Evolutionary conservation across 1,139 yeast genomes (phyloP), one percentile per base, ranked within the genome.

Genomic region (Pichia cactophila): DNA sequence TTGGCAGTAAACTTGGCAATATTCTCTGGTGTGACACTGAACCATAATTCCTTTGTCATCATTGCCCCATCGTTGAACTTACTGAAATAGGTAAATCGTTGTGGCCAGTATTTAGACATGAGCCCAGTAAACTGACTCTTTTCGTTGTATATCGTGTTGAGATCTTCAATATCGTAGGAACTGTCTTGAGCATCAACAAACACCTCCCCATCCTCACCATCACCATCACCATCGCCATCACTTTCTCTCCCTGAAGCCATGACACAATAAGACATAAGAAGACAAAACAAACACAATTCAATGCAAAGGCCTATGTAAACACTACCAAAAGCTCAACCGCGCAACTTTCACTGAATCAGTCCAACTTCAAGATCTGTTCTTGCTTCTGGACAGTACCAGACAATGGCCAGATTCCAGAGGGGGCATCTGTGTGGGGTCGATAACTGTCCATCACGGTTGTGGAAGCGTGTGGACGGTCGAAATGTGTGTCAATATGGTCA

Each of bases 341-440:
- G 23, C 23, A 23, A 23, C 23, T 23, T 23, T 23, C 23, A 23
- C 23, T 23, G 2, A 23, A 23, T 23, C 23, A 23, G 23, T 23
- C 5, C 23, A 23, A 23, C 23, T 23, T 23, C 23, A 23, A 23
- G 23, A 23, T 23, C 23, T 23, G 5, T 23, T 23, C 23, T 23
- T 5, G 23, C 23, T 23, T 23, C 23, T 23, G 1, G 23, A 23
- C 5, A 23, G 23, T 23, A 23, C 23, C 23, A 23, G 23, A 23
- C 23, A 31, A 36, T 59, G 54, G 47, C 54, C n/a, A 55, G 58
- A 36, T 61, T 54, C 37, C 51, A 51, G n/a, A 70, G 78, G 57
- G 97, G 97, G 2, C 84, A 87, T 7, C 68, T 83, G 12, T 92
- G 98, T 72, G 97, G 97, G 2, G 81, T 82, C 3, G 90, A 85